Percentiles rank a stretch among this genome's conserved stretches.
Evolutionary conservation across 2,329 filamentous ascomycete species (phyloP).

Genomic region (Huntiella omanensis): DNA sequence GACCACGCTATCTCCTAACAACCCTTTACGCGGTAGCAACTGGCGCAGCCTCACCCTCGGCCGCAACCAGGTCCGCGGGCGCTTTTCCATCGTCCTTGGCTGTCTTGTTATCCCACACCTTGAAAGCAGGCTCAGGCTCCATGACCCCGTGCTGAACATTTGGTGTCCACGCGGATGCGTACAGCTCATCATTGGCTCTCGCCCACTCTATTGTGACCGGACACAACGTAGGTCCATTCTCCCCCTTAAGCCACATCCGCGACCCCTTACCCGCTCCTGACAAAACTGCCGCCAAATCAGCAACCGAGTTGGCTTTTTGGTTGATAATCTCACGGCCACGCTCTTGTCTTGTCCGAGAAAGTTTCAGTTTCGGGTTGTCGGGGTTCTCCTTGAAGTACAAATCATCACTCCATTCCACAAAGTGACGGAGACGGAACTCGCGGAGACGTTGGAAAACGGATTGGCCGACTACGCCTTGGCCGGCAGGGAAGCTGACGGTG

Average conservation of each 20-base stretch:
- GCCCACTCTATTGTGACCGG: constrained; percentile 32
- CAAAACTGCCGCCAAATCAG: constrained; percentile 43
- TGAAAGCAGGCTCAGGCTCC: constrained; percentile 13
- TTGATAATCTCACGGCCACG: constrained; percentile 35
- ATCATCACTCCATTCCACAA: constrained; percentile 38
- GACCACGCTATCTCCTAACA: constrained; percentile 11
- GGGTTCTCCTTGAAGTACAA: constrained; percentile 23
- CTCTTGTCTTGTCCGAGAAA: constrained; percentile 22
- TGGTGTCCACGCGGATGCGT: constrained; percentile 28
- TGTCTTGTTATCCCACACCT: not conserved
- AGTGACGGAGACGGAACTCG: constrained; percentile 44
- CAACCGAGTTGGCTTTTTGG: constrained; percentile 42
- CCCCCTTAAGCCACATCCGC: constrained; percentile 20
- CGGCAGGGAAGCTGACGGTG: constrained; percentile 35
- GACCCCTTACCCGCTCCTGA: constrained; percentile 32
- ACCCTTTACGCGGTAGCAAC: too few relatives aligned
- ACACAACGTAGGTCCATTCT: constrained; percentile 16
- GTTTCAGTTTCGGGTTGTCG: constrained; percentile 19
- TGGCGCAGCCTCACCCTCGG: constrained; percentile 13
- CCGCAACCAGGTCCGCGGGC: not conserved
- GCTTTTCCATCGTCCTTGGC: constrained; percentile 13
- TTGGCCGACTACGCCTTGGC: constrained; percentile 33
- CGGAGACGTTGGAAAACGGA: constrained; percentile 44
- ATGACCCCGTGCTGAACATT: constrained; percentile 33
- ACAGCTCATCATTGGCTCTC: constrained; percentile 27